Conservation (phyloP, 371 early-diverging fungal genomes). For the Rhizomucor miehei region DNA sequence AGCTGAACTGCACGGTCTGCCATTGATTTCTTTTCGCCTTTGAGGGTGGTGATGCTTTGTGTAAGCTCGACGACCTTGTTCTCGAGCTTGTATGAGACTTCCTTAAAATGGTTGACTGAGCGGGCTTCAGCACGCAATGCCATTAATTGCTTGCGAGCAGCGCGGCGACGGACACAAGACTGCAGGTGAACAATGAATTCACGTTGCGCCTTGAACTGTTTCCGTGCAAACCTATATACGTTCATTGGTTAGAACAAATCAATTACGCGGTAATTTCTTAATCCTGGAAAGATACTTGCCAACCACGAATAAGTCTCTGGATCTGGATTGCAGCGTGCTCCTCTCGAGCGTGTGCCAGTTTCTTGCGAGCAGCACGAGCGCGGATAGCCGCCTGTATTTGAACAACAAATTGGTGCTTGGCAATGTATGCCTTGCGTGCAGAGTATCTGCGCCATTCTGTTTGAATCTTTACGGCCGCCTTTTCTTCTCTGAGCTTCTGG, state of each 20-base stretch:
- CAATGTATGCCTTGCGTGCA: constrained; percentile 55
- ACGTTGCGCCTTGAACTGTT: constrained; percentile 47
- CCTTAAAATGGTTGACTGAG: constrained; percentile 88
- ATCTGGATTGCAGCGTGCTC: constrained; percentile 72
- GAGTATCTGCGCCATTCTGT: constrained; percentile 60
- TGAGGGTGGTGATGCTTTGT: constrained; percentile 66
- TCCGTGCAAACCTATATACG: constrained; percentile 55
- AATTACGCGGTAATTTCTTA: not conserved
- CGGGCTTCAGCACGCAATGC: constrained; percentile 77
- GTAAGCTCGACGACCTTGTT: constrained; percentile 94
- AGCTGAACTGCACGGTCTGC: constrained; percentile 46
- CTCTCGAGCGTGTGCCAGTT: constrained; percentile 43
- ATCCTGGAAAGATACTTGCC: constrained; percentile 16
- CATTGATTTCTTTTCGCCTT: constrained; percentile 63
- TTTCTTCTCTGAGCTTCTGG: constrained; percentile 54
- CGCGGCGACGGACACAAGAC: constrained; percentile 74
- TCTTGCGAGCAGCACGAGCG: constrained; percentile 49
- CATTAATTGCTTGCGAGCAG: constrained; percentile 63
- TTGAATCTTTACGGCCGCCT: constrained; percentile 79
- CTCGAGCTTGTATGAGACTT: constrained; percentile 89
- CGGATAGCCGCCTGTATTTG: constrained; percentile 51
- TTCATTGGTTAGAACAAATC: not conserved
- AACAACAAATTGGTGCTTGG: constrained; percentile 25
- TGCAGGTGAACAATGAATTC: constrained; percentile 73
- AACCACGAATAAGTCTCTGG: constrained; percentile 62